Base-by-base conservation (phyloP, 2,329 filamentous ascomycete species). In the Rutstroemia sydowiana region DNA sequence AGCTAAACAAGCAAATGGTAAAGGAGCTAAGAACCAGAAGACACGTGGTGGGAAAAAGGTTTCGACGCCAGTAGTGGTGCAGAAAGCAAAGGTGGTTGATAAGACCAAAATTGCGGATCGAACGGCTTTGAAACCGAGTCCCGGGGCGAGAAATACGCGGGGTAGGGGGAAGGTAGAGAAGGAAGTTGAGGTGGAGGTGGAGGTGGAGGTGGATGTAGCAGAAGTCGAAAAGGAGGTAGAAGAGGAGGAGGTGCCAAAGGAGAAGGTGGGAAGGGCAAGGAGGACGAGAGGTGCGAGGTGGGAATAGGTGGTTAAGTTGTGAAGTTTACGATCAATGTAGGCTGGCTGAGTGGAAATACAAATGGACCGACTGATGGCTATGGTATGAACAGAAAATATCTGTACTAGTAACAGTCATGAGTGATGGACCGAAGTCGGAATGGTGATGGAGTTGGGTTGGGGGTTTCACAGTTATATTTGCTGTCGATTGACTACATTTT, bases 31-130 rank as follows among this genome's bases (percentile, higher is more conserved):
- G n/a, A n/a, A n/a, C n/a, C n/a, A 52, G 26, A 51, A 48, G 26
- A 37, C 46, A 23, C 30, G 44, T 40, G 21, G 41, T 5, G 41
- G 3, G 4, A 44, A 23, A n/a, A 14, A 13, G 2, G 23, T 16
- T 45, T 40, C 52, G 5, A 55, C 53, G 30, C 31, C 47, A 20
- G 57, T 48, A 46, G 44, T 48, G 16, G 41, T 23, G 32, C 20
- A 46, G 5, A 53, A 5, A 28, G 20, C 9, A 51, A 56, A 37
- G 18, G 48, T 10, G 21, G 32, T 45, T 26, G 47, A 46, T 9
- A 59, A 52, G 26, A 28, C 42, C 1, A 18, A 18, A 10, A 9
- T 18, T n/a, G 18, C n/a, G 1, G 18, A n/a, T 6, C 18, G 37
- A 18, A 54, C 51, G 23, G 37, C 37, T n/a, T 40, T 40, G 37